A percentile compares a stretch with the other conserved stretches of the same genome.
phyloP scores from a whole-genome alignment of 192 early-diverging fungal genomes.

The Gonapodya prolifera region DNA sequence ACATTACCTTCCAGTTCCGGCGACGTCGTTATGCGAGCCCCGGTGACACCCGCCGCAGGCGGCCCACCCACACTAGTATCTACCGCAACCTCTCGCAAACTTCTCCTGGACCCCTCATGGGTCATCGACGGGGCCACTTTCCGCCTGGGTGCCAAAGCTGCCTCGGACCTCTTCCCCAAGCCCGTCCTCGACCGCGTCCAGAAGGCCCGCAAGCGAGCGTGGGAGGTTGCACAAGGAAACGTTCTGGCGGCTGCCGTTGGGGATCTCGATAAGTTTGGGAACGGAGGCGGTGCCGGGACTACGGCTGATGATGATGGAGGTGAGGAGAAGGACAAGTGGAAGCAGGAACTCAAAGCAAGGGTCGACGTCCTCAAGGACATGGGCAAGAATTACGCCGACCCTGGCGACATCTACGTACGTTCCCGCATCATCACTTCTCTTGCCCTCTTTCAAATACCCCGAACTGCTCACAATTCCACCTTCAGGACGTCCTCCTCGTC shows the following conservation, averaged over 20 bases:
- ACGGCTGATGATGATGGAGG: conserved; percentile 29
- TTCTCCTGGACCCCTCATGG: background rate
- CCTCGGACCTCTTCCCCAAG: conserved; percentile 61
- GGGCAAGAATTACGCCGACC: conserved; percentile 54
- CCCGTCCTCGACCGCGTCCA: conserved; percentile 31
- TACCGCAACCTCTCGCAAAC: conserved; percentile 22
- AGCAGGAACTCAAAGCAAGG: conserved; percentile 46
- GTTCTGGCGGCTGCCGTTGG: conserved; percentile 27
- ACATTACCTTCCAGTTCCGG: conserved; percentile 27
- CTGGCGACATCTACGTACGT: conserved; percentile 72
- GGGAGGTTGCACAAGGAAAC: conserved; percentile 23
- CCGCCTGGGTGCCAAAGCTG: conserved; percentile 66
- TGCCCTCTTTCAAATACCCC: no score
- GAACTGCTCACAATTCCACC: no score
- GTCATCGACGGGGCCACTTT: conserved; percentile 35
- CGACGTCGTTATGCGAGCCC: conserved; percentile 17
- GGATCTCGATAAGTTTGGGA: conserved; percentile 20
- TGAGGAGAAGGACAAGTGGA: conserved; percentile 13
- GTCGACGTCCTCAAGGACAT: conserved; percentile 48
- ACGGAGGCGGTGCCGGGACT: conserved; percentile 20
- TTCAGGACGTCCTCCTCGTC: background rate
- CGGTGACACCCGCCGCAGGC: background rate
- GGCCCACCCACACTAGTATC: conserved; percentile 51
- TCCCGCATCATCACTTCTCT: no score
- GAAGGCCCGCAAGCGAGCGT: conserved; percentile 20